phyloP scores from a whole-genome alignment of 1,284 basidiomycete genomes.

The Cutaneotrichosporon dermatis region DNA sequence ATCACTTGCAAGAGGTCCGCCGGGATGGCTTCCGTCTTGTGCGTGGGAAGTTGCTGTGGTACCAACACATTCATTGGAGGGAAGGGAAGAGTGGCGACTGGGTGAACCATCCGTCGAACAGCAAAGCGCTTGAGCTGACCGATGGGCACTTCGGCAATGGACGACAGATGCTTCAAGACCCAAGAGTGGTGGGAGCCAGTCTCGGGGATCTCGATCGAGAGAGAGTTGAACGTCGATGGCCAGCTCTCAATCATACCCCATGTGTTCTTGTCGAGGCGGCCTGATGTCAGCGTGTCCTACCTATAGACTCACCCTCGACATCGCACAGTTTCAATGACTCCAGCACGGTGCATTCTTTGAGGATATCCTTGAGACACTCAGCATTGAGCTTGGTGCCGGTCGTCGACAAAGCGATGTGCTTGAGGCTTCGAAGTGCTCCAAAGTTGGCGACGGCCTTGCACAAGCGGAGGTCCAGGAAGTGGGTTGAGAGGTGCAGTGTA shows the following conservation, averaged over 20 bases:
- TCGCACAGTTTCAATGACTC: constrained; percentile 23
- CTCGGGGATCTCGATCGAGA: constrained; percentile 27
- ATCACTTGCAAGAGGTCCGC: constrained; percentile 16
- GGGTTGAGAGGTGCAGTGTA: constrained; percentile 25
- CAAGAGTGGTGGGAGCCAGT: constrained; percentile 29
- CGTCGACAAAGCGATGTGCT: constrained; percentile 24
- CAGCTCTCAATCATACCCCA: constrained; percentile 27
- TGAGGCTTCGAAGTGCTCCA: constrained; percentile 22
- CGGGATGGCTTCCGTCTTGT: constrained; percentile 14
- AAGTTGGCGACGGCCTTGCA: constrained; percentile 20
- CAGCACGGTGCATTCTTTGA: constrained; percentile 23
- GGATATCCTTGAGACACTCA: constrained; percentile 22
- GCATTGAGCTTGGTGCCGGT: constrained; percentile 29
- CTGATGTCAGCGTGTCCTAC: constrained; percentile 10
- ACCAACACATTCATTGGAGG: constrained; percentile 12
- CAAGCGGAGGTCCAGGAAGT: constrained; percentile 27
- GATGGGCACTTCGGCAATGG: constrained; percentile 24
- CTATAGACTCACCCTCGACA: constrained; percentile 20
- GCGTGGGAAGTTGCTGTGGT: constrained; percentile 12
- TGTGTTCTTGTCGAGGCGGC: constrained; percentile 32
- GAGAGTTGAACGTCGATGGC: constrained; percentile 19
- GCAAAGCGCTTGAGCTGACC: constrained; percentile 24
- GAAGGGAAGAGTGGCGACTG: constrained; percentile 24
- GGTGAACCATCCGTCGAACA: constrained; percentile 23
- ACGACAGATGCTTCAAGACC: constrained; percentile 30